Conservation (phyloP, 2,329 filamentous ascomycete species). For the Bimuria novae-zelandiae region DNA sequence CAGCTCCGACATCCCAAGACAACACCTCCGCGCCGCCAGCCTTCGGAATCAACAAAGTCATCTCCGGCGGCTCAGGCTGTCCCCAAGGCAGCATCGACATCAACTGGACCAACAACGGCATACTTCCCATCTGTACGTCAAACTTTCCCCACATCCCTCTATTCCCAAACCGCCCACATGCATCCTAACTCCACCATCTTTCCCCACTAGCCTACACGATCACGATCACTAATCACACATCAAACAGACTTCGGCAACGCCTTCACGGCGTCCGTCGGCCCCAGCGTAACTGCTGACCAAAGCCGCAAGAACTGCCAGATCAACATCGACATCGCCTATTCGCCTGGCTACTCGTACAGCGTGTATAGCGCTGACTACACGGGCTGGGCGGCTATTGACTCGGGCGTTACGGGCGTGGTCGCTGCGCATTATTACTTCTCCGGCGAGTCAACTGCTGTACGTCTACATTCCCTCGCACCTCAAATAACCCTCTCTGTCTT, state of each 20-base stretch:
- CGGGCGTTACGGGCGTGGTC: constrained; percentile 41
- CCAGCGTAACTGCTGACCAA: constrained; percentile 25
- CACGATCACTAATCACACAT: neutral
- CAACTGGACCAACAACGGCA: constrained; percentile 33
- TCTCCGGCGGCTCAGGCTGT: constrained; percentile 41
- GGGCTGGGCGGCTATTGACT: constrained; percentile 42
- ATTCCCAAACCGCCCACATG: no score
- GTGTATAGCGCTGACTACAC: constrained; percentile 43
- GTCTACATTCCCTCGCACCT: neutral
- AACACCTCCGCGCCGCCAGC: constrained; percentile 24
- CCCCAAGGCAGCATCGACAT: constrained; percentile 43
- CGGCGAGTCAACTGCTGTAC: constrained; percentile 34
- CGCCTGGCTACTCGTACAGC: constrained; percentile 44
- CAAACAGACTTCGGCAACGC: constrained; percentile 29
- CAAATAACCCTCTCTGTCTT: neutral
- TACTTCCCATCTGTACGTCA: constrained; percentile 38
- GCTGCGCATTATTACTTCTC: constrained; percentile 46
- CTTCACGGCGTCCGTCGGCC: constrained; percentile 40
- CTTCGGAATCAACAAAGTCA: constrained; percentile 39
- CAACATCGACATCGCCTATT: constrained; percentile 40
- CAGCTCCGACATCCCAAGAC: constrained; percentile 24
- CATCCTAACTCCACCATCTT: no score
- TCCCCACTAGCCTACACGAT: no score
- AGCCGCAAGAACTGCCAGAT: constrained; percentile 47
- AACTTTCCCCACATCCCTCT: neutral